Conservation (phyloP, 805 yeast species). For the Blastobotrys mokoenaii region DNA sequence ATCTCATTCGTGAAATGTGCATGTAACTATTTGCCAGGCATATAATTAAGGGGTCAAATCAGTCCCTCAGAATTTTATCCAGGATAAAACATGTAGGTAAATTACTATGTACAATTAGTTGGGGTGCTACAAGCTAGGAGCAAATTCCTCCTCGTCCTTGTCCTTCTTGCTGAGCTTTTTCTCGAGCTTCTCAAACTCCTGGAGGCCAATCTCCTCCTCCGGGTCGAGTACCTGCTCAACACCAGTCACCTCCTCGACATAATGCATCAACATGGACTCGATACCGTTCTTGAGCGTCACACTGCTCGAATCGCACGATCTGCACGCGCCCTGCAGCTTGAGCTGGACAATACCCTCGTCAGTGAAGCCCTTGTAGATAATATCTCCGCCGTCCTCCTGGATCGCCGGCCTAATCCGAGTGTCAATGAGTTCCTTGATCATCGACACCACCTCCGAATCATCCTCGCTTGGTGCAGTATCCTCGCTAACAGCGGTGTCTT, state of each 20-base stretch:
- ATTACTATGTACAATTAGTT: neutral
- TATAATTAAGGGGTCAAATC: no score
- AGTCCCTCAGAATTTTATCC: no score
- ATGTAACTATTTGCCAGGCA: no score
- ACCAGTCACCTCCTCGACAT: conserved; percentile 87
- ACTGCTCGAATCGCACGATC: conserved; percentile 83
- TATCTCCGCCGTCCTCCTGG: conserved; percentile 98
- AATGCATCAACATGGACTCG: conserved; percentile 94
- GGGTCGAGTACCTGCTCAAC: conserved; percentile 86
- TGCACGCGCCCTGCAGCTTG: conserved; percentile 91
- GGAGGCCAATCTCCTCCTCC: conserved; percentile 62
- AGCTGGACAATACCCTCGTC: conserved; percentile 84
- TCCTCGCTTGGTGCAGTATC: conserved; percentile 49
- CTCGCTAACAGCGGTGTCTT: conserved; percentile 28
- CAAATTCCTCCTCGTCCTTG: conserved; percentile 6
- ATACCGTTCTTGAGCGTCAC: conserved; percentile 93
- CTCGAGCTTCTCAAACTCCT: conserved; percentile 81
- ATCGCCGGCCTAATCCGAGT: conserved; percentile 96
- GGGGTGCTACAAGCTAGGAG: conserved; percentile 13
- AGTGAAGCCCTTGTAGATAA: conserved; percentile 79
- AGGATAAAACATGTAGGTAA: no score
- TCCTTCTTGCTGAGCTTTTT: conserved; percentile 36
- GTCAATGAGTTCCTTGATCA: conserved; percentile 86
- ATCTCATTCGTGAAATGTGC: no score
- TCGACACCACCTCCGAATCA: conserved; percentile 71